phyloP scores from a whole-genome alignment of 169 alveolate species.

The Plasmodium inui region DNA sequence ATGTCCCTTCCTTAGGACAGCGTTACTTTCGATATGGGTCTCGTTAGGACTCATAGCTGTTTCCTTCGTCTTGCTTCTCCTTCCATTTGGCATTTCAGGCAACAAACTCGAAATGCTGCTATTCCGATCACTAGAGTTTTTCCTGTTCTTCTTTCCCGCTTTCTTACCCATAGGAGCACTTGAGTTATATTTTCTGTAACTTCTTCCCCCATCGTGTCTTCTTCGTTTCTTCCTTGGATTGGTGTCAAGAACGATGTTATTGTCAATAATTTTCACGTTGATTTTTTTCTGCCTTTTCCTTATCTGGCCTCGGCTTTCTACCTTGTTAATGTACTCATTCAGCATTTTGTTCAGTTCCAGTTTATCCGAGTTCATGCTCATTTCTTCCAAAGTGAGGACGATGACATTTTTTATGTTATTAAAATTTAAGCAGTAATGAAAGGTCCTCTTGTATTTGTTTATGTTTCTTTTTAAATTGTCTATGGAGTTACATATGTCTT shows the following conservation, averaged over 20 bases:
- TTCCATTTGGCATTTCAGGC: not conserved
- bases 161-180: not conserved
- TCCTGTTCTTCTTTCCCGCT: not conserved
- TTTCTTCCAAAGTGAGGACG: constrained; percentile 43
- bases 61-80: not conserved
- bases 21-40: not conserved
- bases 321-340: constrained; percentile 44
- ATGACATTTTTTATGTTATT: constrained; percentile 65
- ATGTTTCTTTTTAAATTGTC: constrained; percentile 61
- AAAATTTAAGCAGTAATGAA: constrained; percentile 68
- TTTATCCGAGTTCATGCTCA: constrained; percentile 68
- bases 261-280: constrained; percentile 41
- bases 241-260: constrained; percentile 51
- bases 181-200: not conserved
- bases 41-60: not conserved
- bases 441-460: constrained; percentile 43
- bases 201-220: not conserved
- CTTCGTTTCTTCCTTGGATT: constrained; percentile 14
- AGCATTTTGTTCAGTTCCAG: constrained; percentile 44
- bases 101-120: not conserved
- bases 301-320: constrained; percentile 51
- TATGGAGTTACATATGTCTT: constrained; percentile 62
- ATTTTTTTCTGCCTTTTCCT: constrained; percentile 68
- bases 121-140: constrained; percentile 2
- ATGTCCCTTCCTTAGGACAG: not conserved